These are phyloP conservation scores for Rhizopus microsporus DNA, from an alignment of 371 early-diverging fungal species.

Conservation along the genomic window DNA sequence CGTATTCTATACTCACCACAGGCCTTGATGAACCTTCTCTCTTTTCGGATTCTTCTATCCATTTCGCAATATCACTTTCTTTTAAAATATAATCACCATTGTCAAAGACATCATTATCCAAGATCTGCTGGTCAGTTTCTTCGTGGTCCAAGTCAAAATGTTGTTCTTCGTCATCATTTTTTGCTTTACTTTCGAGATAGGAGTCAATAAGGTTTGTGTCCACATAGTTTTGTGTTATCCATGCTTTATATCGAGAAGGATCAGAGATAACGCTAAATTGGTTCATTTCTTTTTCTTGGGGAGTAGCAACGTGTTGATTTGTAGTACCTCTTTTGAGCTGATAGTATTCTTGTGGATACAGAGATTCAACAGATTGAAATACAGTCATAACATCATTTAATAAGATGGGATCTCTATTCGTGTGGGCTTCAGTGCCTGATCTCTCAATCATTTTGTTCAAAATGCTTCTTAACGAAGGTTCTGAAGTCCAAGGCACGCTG, in stretches of 20 bases:
- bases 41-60: slow-evolving; percentile 16
- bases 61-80: slow-evolving; percentile 22
- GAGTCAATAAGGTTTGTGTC: background rate
- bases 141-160: background rate
- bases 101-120: slow-evolving; percentile 4
- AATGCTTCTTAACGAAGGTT: slow-evolving; percentile 13
- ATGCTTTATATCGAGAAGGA: slow-evolving; percentile 6
- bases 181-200: background rate
- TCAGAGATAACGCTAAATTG: slow-evolving; percentile 25
- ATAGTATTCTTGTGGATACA: slow-evolving; percentile 34
- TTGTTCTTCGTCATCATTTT: background rate
- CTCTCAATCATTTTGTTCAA: slow-evolving; percentile 17
- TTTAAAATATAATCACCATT: slow-evolving; percentile 15
- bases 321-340: background rate
- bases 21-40: background rate
- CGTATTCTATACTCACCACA: slow-evolving; percentile 7
- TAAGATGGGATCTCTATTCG: background rate
- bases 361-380: slow-evolving; percentile 48
- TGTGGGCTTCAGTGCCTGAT: background rate
- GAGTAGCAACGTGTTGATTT: no score
- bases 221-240: background rate
- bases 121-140: slow-evolving; percentile 7
- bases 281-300: no score
- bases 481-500: slow-evolving; percentile 24
- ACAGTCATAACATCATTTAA: slow-evolving; percentile 38